A percentile compares a stretch with the other conserved stretches of the same genome.
These are phyloP conservation scores for Linnemannia elongata DNA, from an alignment of 192 early-diverging fungal genomes.

Conservation along the genomic window DNA sequence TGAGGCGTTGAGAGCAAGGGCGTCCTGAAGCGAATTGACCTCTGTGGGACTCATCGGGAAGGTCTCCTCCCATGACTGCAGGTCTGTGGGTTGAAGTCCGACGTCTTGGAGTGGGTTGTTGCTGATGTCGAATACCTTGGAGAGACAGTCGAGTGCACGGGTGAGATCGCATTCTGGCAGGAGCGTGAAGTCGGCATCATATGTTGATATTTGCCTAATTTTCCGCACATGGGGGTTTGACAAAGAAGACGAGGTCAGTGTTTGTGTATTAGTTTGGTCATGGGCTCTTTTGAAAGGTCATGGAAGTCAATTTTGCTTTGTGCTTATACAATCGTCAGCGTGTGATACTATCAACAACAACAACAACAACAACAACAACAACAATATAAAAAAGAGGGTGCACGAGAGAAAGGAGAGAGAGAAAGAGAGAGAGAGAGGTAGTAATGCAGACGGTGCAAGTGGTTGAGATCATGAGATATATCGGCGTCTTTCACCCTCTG, in stretches of 20 bases:
- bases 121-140: constrained; percentile 29
- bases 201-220: constrained; percentile 53
- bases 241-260: not conserved
- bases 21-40: constrained; percentile 46
- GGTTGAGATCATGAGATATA: constrained; percentile 1
- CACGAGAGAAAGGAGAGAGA: not conserved
- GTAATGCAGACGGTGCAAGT: not conserved
- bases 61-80: constrained; percentile 46
- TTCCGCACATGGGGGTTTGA: not conserved
- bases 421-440: not conserved
- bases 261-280: not conserved
- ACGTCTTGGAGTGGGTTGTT: constrained; percentile 45
- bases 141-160: constrained; percentile 42
- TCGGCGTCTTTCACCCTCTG: not conserved
- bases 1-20: constrained; percentile 31
- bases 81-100: constrained; percentile 19
- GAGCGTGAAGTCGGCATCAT: constrained; percentile 55
- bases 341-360: not conserved
- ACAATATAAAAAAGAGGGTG: not conserved
- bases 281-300: not conserved
- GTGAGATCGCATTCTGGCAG: constrained; percentile 52
- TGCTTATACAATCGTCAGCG: not conserved
- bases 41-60: constrained; percentile 36
- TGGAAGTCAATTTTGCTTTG: not conserved
- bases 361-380: not conserved